A percentile compares a stretch with the other conserved stretches of the same genome.
These are phyloP conservation scores for Aspergillus baeticus DNA, from an alignment of 495 filamentous ascomycete genomes.

Conservation along the genomic window DNA sequence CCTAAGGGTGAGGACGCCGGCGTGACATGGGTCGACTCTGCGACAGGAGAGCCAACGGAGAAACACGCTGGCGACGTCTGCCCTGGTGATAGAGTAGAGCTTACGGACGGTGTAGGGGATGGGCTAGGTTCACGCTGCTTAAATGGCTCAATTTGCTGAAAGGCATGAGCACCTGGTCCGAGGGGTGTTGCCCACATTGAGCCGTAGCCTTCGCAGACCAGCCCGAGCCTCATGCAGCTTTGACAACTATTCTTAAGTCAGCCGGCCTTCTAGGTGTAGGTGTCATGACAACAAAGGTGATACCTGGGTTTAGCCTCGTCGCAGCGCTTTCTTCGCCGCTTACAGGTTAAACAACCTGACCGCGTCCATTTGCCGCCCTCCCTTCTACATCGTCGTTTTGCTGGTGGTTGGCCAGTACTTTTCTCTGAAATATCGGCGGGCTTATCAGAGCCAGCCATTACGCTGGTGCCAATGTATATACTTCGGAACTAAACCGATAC, in stretches of 20 bases:
- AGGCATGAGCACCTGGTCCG: slow-evolving; percentile 33
- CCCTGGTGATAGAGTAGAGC: slow-evolving; percentile 16
- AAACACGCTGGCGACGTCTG: neutral
- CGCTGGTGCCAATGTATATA: neutral
- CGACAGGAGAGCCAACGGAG: neutral
- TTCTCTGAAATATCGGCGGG: neutral
- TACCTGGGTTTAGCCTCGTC: slow-evolving; percentile 47
- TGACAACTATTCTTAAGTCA: slow-evolving; percentile 30
- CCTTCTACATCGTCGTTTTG: slow-evolving; percentile 29
- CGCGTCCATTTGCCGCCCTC: slow-evolving; percentile 43
- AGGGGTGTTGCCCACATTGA: slow-evolving; percentile 44
- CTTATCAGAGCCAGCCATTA: slow-evolving; percentile 4
- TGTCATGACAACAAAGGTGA: neutral
- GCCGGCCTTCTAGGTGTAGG: neutral
- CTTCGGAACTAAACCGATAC: neutral
- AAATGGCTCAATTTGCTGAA: slow-evolving; percentile 22
- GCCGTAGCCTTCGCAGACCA: slow-evolving; percentile 43
- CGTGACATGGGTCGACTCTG: neutral
- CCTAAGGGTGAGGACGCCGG: neutral
- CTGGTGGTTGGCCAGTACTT: neutral
- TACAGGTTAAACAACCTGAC: slow-evolving; percentile 45
- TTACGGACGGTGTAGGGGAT: slow-evolving; percentile 24
- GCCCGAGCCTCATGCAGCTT: slow-evolving; percentile 39
- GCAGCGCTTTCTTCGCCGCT: slow-evolving; percentile 44
- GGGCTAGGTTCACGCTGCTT: slow-evolving; percentile 29